Evolutionary conservation across 805 yeast species (phyloP).

Genomic region (Wickerhamomyces subpelliculosus): DNA sequence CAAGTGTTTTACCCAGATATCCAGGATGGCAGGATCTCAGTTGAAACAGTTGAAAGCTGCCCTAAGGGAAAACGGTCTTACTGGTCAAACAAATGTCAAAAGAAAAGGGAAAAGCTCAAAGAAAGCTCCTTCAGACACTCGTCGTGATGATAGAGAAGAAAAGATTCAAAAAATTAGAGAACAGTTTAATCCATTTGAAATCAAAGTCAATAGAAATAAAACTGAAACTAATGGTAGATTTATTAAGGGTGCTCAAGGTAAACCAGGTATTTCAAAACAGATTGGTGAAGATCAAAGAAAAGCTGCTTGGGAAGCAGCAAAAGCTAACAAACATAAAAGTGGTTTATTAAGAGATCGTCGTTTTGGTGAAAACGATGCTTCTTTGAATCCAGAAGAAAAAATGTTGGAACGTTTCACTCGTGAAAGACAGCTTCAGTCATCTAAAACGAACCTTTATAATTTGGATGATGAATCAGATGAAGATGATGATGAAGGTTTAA

Average conservation of each 20-base stretch:
- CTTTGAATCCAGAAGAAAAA: constrained; percentile 79
- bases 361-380: constrained; percentile 79
- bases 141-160: constrained; percentile 59
- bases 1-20: neutral
- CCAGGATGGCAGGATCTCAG: constrained; percentile 77
- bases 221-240: constrained; percentile 38
- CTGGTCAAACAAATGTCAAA: constrained; percentile 76
- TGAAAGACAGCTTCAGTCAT: constrained; percentile 65
- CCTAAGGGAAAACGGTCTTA: constrained; percentile 68
- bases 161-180: constrained; percentile 59
- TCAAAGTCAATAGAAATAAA: constrained; percentile 62
- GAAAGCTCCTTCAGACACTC: constrained; percentile 54
- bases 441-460: constrained; percentile 56
- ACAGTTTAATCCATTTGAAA: constrained; percentile 87
- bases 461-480: constrained; percentile 63
- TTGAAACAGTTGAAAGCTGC: constrained; percentile 75
- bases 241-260: constrained; percentile 48
- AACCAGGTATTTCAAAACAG: constrained; percentile 65
- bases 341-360: constrained; percentile 83
- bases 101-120: constrained; percentile 36
- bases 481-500: too few relatives aligned
- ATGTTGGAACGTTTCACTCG: constrained; percentile 93
- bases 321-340: constrained; percentile 55
- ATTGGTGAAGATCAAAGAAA: constrained; percentile 59
- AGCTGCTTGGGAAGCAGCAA: constrained; percentile 57